Evolutionary conservation across 1,139 yeast genomes (phyloP), one percentile per base, ranked within the genome.

Genomic region (Blastobotrys arbuscula): DNA sequence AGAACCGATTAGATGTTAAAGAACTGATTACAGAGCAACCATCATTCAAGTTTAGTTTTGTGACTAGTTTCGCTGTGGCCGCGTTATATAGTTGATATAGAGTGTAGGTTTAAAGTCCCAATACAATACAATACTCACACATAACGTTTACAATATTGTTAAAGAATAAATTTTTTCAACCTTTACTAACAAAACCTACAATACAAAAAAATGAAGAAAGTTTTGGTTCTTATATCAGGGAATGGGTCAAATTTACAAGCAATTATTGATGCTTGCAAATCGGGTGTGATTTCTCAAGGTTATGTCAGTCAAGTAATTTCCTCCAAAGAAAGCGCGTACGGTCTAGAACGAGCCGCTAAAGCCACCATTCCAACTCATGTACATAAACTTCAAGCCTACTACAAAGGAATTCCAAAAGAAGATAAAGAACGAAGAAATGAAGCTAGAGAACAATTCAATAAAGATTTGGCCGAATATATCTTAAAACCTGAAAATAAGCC

Each of bases 241-340:
- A 84, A 86, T 23, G 98, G 98, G 1, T 82, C 97, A 19, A 92
- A 92, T 62, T 72, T 92, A 41, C 98, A 92, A 66, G 97, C 98
- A 0, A 72, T 92, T 38, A 87, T 92, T 43, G 96, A 92, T 64
- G 87, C 95, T 1, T 70, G 76, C 47, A 63, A 63, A 5, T 57
- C 62, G 2, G 74, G 75, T 1, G 66, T 70, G 16, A 69, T 78
- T 18, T 67, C 69, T 16, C 65, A 72, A 24, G 94, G 86, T 0
- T 67, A 71, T 41, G 80, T 89, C 49, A 73, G 78, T 18, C 79
- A 80, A 59, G 98, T 92, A 38, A 78, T 92, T 36, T 89, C 97
- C 6, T 89, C 97, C 7, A 80, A 84, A 39, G 70, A 83, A 15
- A 77, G 76, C 7, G 98, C 98, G 2, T 92, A 75, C 62, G 98